Conservation (phyloP, 2,329 filamentous ascomycete genomes). For the Cytospora piceae region DNA sequence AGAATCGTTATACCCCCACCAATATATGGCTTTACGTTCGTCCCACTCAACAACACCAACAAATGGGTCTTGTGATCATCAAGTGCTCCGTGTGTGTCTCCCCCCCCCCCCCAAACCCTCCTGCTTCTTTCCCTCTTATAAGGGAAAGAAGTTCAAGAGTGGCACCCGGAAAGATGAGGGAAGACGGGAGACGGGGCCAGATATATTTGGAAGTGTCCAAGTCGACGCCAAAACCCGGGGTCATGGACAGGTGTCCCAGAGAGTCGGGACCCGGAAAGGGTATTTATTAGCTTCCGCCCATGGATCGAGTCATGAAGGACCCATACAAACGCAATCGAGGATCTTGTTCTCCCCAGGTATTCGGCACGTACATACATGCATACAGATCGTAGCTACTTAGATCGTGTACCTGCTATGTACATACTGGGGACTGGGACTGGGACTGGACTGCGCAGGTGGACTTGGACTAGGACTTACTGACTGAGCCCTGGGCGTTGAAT, state of each 20-base stretch:
- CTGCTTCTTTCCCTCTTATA: no score
- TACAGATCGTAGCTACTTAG: neutral
- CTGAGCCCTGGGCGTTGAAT: neutral
- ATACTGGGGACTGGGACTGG: neutral
- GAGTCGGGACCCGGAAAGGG: neutral
- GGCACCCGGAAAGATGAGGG: no score
- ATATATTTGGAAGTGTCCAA: neutral
- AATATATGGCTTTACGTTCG: slow-evolving; percentile 19
- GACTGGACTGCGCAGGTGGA: no score
- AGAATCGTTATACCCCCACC: slow-evolving; percentile 32
- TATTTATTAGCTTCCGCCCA: neutral
- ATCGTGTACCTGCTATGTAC: slow-evolving; percentile 2
- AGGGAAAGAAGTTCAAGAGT: no score
- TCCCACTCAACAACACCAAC: no score
- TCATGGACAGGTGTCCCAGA: neutral
- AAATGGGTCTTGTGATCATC: neutral
- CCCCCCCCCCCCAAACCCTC: no score
- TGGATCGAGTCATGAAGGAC: neutral
- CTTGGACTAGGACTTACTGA: neutral
- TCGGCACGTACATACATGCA: neutral
- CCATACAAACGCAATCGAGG: neutral
- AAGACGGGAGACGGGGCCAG: neutral
- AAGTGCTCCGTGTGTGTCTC: neutral
- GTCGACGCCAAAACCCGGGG: neutral
- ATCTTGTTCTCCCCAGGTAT: neutral